These are phyloP conservation scores for Xylogone sp. DNA, from an alignment of 2,329 filamentous ascomycete species.

Conservation along the genomic window DNA sequence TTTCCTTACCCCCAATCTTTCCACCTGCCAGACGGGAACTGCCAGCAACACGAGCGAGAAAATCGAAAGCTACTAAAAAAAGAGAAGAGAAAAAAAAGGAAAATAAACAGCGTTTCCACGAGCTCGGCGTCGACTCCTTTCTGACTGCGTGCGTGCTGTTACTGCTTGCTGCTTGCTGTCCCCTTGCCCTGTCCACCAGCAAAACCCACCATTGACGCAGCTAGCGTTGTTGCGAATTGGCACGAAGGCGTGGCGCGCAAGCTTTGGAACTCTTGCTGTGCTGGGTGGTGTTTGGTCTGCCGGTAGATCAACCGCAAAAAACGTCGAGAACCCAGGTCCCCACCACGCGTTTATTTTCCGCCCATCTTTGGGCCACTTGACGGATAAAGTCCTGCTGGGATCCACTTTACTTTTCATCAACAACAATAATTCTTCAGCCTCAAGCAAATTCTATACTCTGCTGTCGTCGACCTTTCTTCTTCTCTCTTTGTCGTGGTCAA, in stretches of 20 bases:
- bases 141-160: too few species aligned
- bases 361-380: slow-evolving; percentile 11
- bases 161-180: background rate
- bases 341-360: slow-evolving; percentile 22
- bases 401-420: slow-evolving; percentile 20
- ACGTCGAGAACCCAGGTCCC: slow-evolving; percentile 9
- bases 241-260: background rate
- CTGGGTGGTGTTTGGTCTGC: slow-evolving; percentile 1
- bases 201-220: background rate
- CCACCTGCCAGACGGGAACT: too few species aligned
- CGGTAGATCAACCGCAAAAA: slow-evolving; percentile 16
- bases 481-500: background rate
- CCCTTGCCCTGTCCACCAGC: background rate
- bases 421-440: slow-evolving; percentile 18
- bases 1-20: background rate
- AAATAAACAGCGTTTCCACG: too few species aligned
- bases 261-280: slow-evolving; percentile 4
- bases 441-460: slow-evolving; percentile 7
- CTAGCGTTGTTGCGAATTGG: background rate
- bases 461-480: background rate
- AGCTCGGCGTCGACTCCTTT: too few species aligned
- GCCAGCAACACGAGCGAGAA: too few species aligned
- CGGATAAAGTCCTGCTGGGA: slow-evolving; percentile 18
- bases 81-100: too few species aligned
- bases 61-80: too few species aligned